Evolutionary conservation across 257 asterid genomes (phyloP).

Genomic region (Misopates orontium): DNA sequence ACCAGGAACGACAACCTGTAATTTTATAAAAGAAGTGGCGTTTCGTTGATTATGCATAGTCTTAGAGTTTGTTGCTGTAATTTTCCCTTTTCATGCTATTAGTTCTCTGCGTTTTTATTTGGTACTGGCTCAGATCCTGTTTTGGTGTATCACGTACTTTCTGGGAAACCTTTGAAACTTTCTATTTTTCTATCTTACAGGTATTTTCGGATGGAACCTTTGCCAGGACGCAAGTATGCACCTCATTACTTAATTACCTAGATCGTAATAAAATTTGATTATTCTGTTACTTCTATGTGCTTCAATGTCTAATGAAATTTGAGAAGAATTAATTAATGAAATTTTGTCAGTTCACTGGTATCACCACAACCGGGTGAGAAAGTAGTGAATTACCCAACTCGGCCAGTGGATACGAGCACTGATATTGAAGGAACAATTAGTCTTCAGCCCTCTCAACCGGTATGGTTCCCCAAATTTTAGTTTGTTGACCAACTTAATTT

Average conservation of each 20-base stretch:
- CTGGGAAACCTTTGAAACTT: slow-evolving; percentile 18
- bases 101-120: slow-evolving; percentile 4
- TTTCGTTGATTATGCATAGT: too few species aligned
- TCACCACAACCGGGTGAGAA: slow-evolving; percentile 95
- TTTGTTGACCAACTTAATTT: too few species aligned
- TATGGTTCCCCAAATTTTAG: slow-evolving; percentile 35
- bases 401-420: slow-evolving; percentile 89
- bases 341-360: slow-evolving; percentile 64
- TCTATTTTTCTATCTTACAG: slow-evolving; percentile 38
- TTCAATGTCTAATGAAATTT: slow-evolving; percentile 16
- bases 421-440: slow-evolving; percentile 97
- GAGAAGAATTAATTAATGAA: slow-evolving; percentile 22
- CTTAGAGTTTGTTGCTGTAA: too few species aligned
- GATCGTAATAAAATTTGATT: background rate
- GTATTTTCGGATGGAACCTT: slow-evolving; percentile 94
- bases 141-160: slow-evolving; percentile 12
- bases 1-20: too few species aligned
- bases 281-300: slow-evolving; percentile 4
- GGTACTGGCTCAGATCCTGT: slow-evolving; percentile 10
- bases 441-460: slow-evolving; percentile 92
- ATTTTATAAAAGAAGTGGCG: too few species aligned
- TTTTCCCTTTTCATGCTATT: too few species aligned
- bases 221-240: slow-evolving; percentile 95
- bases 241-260: slow-evolving; percentile 11
- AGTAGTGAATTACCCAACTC: slow-evolving; percentile 82